Evolutionary conservation across 371 early-diverging fungal species (phyloP), one percentile per base, ranked within the genome.

Genomic region (Gilbertella persicaria): DNA sequence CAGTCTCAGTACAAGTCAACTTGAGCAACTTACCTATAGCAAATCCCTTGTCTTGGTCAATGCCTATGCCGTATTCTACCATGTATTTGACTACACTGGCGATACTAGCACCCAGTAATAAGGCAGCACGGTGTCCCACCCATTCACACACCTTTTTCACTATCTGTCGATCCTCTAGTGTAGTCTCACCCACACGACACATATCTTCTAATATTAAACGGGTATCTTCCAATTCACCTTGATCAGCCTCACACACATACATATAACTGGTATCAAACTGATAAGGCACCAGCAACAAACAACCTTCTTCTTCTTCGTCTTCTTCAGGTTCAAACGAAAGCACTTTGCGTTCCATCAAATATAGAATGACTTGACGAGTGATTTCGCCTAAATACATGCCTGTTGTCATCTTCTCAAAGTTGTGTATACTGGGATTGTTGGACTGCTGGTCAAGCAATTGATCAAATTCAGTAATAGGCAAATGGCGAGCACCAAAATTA

Each of bases 371-470:
- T 51, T 83, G 79, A 33, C 97, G 89, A 26, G 84, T 84, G 30
- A 97, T 78, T 69, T 97, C 97, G 42, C 96, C 95, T 17, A 97
- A 75, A 69, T 95, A 97, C 80, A 93, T 85, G 24, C 97, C 96
- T 19, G 92, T 87, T 13, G 94, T 87, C 88, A 95, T 88, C 71
- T 97, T 96, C 65, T 95, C 96, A 66, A 91, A 92, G 39, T 84
- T 80, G 61, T 95, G 94, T 56, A 83, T 67, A 23, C 83, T 79
- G 17, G 85, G 88, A 64, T 92, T 89, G 25, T 78, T 62, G 19
- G 92, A 86, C 46, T 82, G 80, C 24, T 75, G 66, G 67, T 96
- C 95, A 39, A 95, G 77, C 26, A 71, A 66, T 51, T 72, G 68
- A 75, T 96, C 97, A 71, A 88, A 93, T 63, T 75, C 67, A 24